A percentile compares a stretch with the other conserved stretches of the same genome.
These are phyloP conservation scores for Salix viminalis DNA, from an alignment of 345 rosid genomes.

Conservation along the genomic window DNA sequence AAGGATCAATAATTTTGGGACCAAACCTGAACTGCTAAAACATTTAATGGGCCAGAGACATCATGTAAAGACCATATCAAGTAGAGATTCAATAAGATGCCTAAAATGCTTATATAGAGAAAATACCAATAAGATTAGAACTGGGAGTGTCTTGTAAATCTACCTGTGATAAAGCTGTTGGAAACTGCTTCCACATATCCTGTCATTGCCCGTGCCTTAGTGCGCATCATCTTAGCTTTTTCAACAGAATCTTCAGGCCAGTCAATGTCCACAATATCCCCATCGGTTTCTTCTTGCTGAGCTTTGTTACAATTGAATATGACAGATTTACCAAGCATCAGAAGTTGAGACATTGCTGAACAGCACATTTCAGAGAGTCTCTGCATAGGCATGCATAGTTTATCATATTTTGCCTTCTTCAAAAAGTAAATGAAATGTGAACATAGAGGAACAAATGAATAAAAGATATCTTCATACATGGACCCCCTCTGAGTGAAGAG, in stretches of 20 bases:
- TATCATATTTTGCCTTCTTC: neutral
- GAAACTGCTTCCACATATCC: constrained; percentile 72
- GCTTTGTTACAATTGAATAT: constrained; percentile 60
- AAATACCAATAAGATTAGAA: neutral
- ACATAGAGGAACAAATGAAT: neutral
- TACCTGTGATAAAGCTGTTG: constrained; percentile 86
- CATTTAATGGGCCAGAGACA: too few relatives aligned
- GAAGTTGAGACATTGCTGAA: constrained; percentile 75
- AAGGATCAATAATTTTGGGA: too few relatives aligned
- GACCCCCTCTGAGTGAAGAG: constrained; percentile 94
- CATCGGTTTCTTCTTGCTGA: constrained; percentile 59
- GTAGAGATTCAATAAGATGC: neutral
- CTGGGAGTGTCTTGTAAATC: constrained; percentile 8
- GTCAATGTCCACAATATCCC: constrained; percentile 46
- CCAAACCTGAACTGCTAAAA: too few relatives aligned
- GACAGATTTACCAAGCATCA: constrained; percentile 72
- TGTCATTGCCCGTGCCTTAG: constrained; percentile 64
- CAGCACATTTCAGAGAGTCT: constrained; percentile 93
- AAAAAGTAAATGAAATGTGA: neutral
- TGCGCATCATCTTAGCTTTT: constrained; percentile 74
- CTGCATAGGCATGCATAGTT: constrained; percentile 46
- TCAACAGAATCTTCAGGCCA: constrained; percentile 94
- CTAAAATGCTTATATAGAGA: neutral
- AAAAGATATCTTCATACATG: constrained; percentile 54
- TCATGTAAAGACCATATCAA: neutral